A percentile compares a stretch with the other conserved stretches of the same genome.
phyloP scores from a whole-genome alignment of 208 protist species.

The Strigomonas culicis region DNA sequence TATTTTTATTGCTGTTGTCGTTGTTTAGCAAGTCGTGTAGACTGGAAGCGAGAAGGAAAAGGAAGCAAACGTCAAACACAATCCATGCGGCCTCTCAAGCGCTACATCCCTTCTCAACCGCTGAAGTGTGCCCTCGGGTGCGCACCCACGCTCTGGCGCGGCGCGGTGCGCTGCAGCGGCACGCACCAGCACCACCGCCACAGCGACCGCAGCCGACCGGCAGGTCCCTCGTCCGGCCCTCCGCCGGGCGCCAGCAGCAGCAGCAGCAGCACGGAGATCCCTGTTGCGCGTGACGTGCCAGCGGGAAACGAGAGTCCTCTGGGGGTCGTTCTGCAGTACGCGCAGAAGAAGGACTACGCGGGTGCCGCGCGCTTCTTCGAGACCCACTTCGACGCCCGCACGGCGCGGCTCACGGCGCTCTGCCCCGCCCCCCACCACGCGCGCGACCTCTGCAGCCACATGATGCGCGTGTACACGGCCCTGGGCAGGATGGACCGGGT shows the following conservation, averaged over 20 bases:
- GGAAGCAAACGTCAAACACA: neutral
- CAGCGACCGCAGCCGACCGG: too few species aligned
- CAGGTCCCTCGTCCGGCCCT: too few species aligned
- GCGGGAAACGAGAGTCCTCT: neutral
- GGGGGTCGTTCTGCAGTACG: constrained; percentile 15
- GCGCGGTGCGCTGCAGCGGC: too few species aligned
- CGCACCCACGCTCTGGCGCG: too few species aligned
- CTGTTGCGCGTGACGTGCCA: neutral
- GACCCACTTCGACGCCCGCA: constrained; percentile 18
- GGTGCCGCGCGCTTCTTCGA: constrained; percentile 34
- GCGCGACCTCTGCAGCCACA: constrained; percentile 40
- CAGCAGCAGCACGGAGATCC: too few species aligned
- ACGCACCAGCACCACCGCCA: too few species aligned
- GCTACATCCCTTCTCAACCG: too few species aligned
- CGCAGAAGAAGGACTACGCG: constrained; percentile 27
- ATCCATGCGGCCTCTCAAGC: too few species aligned
- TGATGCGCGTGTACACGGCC: constrained; percentile 65
- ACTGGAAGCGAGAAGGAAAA: neutral
- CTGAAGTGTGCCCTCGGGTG: too few species aligned
- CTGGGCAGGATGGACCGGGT: constrained; percentile 65
- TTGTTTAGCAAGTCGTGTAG: neutral
- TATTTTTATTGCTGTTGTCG: neutral
- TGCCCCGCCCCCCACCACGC: constrained; percentile 32
- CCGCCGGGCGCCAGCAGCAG: too few species aligned
- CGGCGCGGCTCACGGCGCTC: constrained; percentile 38